Evolutionary conservation across 2,329 filamentous ascomycete species (phyloP).

Genomic region (Penicillium sp.): DNA sequence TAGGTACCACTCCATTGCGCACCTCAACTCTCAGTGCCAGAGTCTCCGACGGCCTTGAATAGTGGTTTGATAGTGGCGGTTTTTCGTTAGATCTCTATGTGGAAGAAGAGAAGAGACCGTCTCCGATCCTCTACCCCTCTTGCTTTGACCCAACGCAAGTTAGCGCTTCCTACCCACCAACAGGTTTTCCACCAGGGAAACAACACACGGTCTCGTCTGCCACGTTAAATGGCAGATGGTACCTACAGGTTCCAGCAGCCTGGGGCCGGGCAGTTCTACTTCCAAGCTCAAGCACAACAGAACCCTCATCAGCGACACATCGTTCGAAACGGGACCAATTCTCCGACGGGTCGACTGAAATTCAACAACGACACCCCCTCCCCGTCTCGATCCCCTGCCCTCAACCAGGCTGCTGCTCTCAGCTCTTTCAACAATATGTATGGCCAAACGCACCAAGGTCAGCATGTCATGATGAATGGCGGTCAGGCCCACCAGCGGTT

Average conservation of each 20-base stretch:
- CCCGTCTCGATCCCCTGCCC: slow-evolving; percentile 48
- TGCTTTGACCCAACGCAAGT: slow-evolving; percentile 26
- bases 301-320: slow-evolving; percentile 45
- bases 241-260: slow-evolving; percentile 55
- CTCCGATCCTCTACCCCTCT: slow-evolving; percentile 40
- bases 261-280: slow-evolving; percentile 53
- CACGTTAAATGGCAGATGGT: slow-evolving; percentile 57
- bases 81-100: slow-evolving; percentile 46
- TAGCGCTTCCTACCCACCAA: slow-evolving; percentile 25
- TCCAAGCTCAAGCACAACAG: slow-evolving; percentile 46
- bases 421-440: slow-evolving; percentile 50
- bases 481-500: slow-evolving; percentile 50
- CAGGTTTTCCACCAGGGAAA: slow-evolving; percentile 31
- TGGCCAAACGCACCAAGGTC: slow-evolving; percentile 47
- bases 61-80: slow-evolving; percentile 27
- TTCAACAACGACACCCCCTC: slow-evolving; percentile 50
- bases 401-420: slow-evolving; percentile 43
- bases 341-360: slow-evolving; percentile 47
- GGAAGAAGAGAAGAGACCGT: slow-evolving; percentile 51
- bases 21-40: slow-evolving; percentile 6
- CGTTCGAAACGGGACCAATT: slow-evolving; percentile 47
- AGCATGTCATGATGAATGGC: slow-evolving; percentile 53
- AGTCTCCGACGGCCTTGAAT: slow-evolving; percentile 17
- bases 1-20: slow-evolving; percentile 23
- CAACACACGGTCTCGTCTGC: slow-evolving; percentile 46